Base-by-base conservation (phyloP, 1,284 basidiomycete genomes). In the Phylloporus gajari region DNA sequence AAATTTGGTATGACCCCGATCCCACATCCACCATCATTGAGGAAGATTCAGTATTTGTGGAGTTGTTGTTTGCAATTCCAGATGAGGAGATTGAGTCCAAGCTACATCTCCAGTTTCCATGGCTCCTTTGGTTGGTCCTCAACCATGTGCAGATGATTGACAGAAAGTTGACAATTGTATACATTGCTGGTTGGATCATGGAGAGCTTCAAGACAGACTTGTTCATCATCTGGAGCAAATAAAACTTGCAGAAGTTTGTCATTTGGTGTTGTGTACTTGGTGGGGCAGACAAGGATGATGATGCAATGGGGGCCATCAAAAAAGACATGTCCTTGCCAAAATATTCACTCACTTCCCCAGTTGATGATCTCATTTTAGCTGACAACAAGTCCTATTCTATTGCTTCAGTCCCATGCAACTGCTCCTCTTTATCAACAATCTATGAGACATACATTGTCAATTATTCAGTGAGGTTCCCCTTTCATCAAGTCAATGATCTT, bases 141-240 rank as follows among this genome's bases (percentile, higher is more conserved):
- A 97, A 99, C 82, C 95, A 97, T 78, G 94, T 95, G 5, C 97
- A 98, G 86, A 98, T 99, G 93, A 94, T 99, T 75, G 97, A 99
- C 86, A 94, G 97, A 80, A 97, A 97, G 80, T 88, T 98, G 76
- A 95, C 94, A 23, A 99, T 99, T 96, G 90, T 94, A 64, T 96
- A 97, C 76, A 97, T 99, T 64, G 97, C 97, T 12, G 93, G 94
- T 75, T 93, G 95, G 69, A 98, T 99, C 74, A 94, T 95, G 42
- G 94, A 97, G 83, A 97, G 92, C 77, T 99, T 99, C 87, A 96
- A 97, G 81, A 94, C 95, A 23, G 98, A 99, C 82, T 88, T 99
- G 60, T 99, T 98, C 84, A 97, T 99, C 81, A 98, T 99, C 80
- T 98, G 96, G 92, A 97, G 95, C 75, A 97, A 99, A 88, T 97